A percentile compares a stretch with the other conserved stretches of the same genome.
These are phyloP conservation scores for Umbilicus rupestris DNA, from an alignment of 164 flowering plant species.

Conservation along the genomic window DNA sequence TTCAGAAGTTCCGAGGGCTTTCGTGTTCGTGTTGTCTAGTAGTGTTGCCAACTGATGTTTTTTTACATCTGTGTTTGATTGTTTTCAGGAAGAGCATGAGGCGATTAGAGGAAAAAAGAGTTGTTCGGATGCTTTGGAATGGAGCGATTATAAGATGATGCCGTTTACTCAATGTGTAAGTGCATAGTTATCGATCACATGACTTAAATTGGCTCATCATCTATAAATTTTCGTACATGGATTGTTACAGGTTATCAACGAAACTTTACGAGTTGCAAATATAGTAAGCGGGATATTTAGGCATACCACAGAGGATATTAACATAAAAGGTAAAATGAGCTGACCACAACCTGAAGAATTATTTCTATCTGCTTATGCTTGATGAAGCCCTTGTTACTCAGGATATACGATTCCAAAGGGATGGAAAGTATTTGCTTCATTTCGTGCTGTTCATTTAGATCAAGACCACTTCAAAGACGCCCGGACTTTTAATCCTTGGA, in stretches of 20 bases:
- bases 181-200: neutral
- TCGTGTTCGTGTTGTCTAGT: neutral
- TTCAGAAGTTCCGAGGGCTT: too few species aligned
- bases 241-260: slow-evolving; percentile 70
- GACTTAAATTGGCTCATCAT: neutral
- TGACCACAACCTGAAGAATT: neutral
- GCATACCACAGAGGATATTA: slow-evolving; percentile 54
- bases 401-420: slow-evolving; percentile 91
- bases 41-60: neutral
- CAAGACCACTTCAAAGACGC: slow-evolving; percentile 72
- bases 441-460: slow-evolving; percentile 81
- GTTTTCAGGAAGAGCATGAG: slow-evolving; percentile 75
- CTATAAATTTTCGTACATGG: neutral
- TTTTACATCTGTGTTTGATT: neutral
- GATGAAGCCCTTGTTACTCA: slow-evolving; percentile 8
- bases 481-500: slow-evolving; percentile 87
- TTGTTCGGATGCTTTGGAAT: slow-evolving; percentile 31
- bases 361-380: neutral
- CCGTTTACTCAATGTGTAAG: slow-evolving; percentile 94
- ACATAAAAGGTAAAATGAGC: slow-evolving; percentile 44
- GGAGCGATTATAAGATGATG: slow-evolving; percentile 91
- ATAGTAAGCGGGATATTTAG: slow-evolving; percentile 87
- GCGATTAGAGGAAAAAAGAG: slow-evolving; percentile 46
- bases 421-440: slow-evolving; percentile 81
- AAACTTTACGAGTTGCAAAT: slow-evolving; percentile 79